Base-by-base conservation (phyloP, 192 early-diverging fungal species). In the Gigaspora rosea region DNA sequence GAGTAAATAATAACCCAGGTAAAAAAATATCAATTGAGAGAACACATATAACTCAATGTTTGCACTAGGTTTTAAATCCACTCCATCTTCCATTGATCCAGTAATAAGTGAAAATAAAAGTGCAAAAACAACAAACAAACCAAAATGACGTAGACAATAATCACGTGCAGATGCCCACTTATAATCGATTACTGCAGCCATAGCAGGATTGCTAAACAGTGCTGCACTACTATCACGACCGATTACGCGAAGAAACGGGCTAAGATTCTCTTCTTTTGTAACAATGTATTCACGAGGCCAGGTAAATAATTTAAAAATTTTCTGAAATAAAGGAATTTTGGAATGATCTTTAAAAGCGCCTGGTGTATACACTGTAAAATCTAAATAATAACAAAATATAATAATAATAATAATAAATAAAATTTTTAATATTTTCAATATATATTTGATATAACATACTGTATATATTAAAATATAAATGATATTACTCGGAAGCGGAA, bases 181-280 rank as follows among this genome's bases (percentile, higher is more conserved):
- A 16, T 49, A 68, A 68, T 68, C 66, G 10, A 68, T 68, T 68
- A 68, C 18, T 4, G 66, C 66, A 15, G 16, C 66, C 18, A 68
- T 68, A 15, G 66, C 27, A 18, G 66, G 66, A 68, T 68, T 68
- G 11, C 48, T 46, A 68, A 36, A 68, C 8, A 49, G 13, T 47
- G 9, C 18, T 9, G 8, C 66, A 49, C 22, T 47, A 12, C 48
- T 68, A 12, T 68, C 48, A 22, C 35, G 41, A 20, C 8, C 12
- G 10, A 68, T 49, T 47, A 22, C n/a, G 15, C 66, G 46, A 8
- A 68, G 35, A n/a, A 68, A 68, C 20, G 66, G 66, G 10, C 46
- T 49, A n/a, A 49, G 20, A 8, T 68, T 49, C 48, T 18, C 4
- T 0, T 68, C 66, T 68, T 50, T 12, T 27, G 1, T 68, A 5